Base-by-base conservation (phyloP, 345 rosid genomes). In the Eucalyptus lansdowneana region DNA sequence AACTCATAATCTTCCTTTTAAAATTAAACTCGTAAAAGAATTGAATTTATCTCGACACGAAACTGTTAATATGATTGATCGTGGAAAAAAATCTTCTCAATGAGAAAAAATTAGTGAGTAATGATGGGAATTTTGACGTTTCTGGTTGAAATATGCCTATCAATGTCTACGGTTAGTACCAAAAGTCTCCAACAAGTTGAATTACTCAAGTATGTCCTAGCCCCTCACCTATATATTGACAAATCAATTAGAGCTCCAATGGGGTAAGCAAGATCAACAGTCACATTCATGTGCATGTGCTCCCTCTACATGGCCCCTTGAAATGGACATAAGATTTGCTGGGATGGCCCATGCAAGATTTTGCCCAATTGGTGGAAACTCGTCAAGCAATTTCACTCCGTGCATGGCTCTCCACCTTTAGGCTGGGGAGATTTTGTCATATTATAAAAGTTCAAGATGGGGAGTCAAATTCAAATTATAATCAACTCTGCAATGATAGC, bases 211-310 rank as follows among this genome's bases (percentile, higher is more conserved):
- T 21, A 47, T 37, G 27, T 76, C 83, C 27, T 21, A 37, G 27
- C 14, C 47, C 5, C 83, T 19, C 83, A 37, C 27, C 83, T 6
- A 19, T n/a, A 86, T 16, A 86, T 86, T 31, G 21, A 54, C 60
- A 37, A 86, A 45, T 86, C 60, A 76, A 76, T 50, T 86, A 50
- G 60, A 50, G 42, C 42, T n/a, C 60, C 15, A n/a, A 86, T 37
- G 87, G 53, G 58, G 54, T 29, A 29, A 76, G 42, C 83, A 37
- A 37, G 83, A 19, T 72, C 83, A 37, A 37, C 25, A 72, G 83
- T 76, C 93, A 50, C 86, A 90, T 86, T 91, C 93, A 56, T 19
- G 86, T 83, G 91, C 92, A 88, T 89, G 90, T 88, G 90, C 87
- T 14, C 69, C 53, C 53, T 40, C 9, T 3, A 49, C 16, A 31